Conservation (phyloP, 2,329 filamentous ascomycete genomes). For the Apiospora koreana region DNA sequence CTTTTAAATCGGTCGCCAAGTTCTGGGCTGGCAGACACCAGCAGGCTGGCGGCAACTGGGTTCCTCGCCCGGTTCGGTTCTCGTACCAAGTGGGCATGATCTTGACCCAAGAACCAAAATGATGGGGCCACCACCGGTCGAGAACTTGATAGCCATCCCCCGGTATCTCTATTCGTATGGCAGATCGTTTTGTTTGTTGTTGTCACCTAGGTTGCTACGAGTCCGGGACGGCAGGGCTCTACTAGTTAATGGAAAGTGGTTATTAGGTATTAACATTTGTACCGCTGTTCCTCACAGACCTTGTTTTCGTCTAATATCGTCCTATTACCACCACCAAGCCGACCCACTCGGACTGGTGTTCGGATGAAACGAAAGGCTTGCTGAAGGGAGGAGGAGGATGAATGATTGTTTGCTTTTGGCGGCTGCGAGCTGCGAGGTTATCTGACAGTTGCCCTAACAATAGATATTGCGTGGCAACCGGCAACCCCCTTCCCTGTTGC, state of each 20-base stretch:
- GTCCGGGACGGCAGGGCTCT: not conserved
- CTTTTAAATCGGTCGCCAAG: not conserved
- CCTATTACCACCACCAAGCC: not conserved
- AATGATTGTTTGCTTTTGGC: not conserved
- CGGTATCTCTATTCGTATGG: too few relatives aligned
- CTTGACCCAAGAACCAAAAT: not conserved
- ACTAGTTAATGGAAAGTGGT: not conserved
- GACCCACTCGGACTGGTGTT: not conserved
- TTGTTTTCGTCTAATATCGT: not conserved
- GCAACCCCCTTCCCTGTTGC: too few relatives aligned
- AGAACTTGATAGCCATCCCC: not conserved
- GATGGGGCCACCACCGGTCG: not conserved
- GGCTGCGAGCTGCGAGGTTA: not conserved
- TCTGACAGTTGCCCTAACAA: not conserved
- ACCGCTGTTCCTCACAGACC: not conserved
- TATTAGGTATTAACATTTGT: not conserved
- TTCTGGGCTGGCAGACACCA: not conserved
- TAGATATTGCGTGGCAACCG: not conserved
- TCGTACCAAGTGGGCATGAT: not conserved
- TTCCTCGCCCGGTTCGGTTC: not conserved
- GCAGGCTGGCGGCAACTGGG: too few relatives aligned
- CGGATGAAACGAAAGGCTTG: constrained; percentile 5
- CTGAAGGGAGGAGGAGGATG: not conserved
- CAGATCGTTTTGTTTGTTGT: too few relatives aligned
- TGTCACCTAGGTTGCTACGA: not conserved